phyloP scores from a whole-genome alignment of 2,329 filamentous ascomycete species.

The Colletotrichum tanaceti region DNA sequence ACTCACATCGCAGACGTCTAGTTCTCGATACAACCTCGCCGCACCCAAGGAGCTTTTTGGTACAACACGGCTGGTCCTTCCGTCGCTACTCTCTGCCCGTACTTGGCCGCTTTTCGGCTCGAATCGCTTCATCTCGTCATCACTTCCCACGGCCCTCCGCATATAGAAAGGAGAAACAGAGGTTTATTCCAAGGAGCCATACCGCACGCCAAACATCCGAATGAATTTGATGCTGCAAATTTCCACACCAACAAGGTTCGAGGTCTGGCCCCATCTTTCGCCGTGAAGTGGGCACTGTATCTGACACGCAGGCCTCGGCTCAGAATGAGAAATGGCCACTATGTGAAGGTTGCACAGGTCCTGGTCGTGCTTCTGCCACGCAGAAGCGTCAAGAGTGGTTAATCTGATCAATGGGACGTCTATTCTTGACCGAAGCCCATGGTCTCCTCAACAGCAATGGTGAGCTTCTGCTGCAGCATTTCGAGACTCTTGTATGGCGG shows the following conservation, averaged over 20 bases:
- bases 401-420: constrained; percentile 4
- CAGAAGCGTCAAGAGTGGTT: neutral
- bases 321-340: constrained; percentile 5
- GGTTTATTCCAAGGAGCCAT: constrained; percentile 40
- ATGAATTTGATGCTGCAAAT: constrained; percentile 40
- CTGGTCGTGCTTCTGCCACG: constrained; percentile 5
- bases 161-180: constrained; percentile 34
- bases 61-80: constrained; percentile 23
- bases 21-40: constrained; percentile 32
- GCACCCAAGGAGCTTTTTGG: constrained; percentile 36
- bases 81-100: constrained; percentile 17
- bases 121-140: constrained; percentile 24
- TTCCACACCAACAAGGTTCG: constrained; percentile 28
- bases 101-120: constrained; percentile 18
- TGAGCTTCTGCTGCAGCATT: constrained; percentile 86
- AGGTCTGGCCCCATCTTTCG: constrained; percentile 3
- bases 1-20: constrained; percentile 29
- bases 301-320: constrained; percentile 18
- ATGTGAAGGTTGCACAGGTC: constrained; percentile 1
- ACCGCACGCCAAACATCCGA: constrained; percentile 40
- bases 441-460: constrained; percentile 97
- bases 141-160: constrained; percentile 22
- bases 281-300: constrained; percentile 6
- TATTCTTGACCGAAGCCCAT: constrained; percentile 99
- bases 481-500: constrained; percentile 93